These are phyloP conservation scores for Crotalaria pallida DNA, from an alignment of 306 rosid genomes.

Conservation along the genomic window DNA sequence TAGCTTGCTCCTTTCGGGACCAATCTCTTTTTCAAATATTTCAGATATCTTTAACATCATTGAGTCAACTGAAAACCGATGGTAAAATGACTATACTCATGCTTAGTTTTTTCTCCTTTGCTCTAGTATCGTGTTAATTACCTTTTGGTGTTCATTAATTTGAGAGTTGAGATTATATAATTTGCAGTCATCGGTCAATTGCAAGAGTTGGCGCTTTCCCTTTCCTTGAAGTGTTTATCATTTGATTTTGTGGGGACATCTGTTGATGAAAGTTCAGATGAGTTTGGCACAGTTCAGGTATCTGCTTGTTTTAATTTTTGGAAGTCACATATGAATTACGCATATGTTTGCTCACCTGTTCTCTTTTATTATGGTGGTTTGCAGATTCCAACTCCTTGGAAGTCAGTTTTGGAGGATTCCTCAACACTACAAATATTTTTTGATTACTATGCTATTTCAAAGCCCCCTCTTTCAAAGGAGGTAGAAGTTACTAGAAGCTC, in stretches of 20 bases:
- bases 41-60: slow-evolving; percentile 89
- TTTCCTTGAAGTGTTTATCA: slow-evolving; percentile 84
- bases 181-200: slow-evolving; percentile 68
- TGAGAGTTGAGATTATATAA: slow-evolving; percentile 28
- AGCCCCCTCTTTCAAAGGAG: slow-evolving; percentile 98
- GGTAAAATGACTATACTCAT: slow-evolving; percentile 41
- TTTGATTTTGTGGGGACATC: slow-evolving; percentile 99
- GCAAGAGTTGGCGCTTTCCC: slow-evolving; percentile 97
- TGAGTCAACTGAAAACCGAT: slow-evolving; percentile 81
- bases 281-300: slow-evolving; percentile 99
- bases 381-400: slow-evolving; percentile 97
- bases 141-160: not conserved
- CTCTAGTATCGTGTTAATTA: slow-evolving; percentile 9
- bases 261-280: slow-evolving; percentile 97
- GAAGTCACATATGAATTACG: slow-evolving; percentile 17
- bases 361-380: slow-evolving; percentile 28
- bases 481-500: slow-evolving; percentile 21
- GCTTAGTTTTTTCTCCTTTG: not conserved
- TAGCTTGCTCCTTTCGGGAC: slow-evolving; percentile 93
- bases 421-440: slow-evolving; percentile 83
- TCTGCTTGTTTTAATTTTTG: slow-evolving; percentile 8
- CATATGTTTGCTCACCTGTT: slow-evolving; percentile 16
- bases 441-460: slow-evolving; percentile 82
- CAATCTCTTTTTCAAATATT: slow-evolving; percentile 84
- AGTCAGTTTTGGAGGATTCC: slow-evolving; percentile 88